phyloP scores from a whole-genome alignment of 2,329 filamentous ascomycete genomes.

The Hymenoscyphus scutula region DNA sequence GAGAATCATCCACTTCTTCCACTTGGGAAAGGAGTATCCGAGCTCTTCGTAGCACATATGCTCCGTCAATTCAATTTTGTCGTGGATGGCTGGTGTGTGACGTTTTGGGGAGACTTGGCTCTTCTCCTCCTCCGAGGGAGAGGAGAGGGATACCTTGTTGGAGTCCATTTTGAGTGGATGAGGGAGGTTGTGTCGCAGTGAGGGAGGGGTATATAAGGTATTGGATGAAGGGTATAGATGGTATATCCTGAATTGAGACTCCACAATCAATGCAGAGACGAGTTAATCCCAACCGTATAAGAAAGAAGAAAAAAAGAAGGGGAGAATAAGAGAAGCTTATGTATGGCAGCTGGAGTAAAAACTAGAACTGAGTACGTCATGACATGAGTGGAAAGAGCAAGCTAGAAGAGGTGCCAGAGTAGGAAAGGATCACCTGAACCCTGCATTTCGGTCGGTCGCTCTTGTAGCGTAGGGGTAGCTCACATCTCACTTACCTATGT shows the following conservation, averaged over 20 bases:
- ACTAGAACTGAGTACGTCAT: constrained; percentile 1
- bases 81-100: constrained; percentile 23
- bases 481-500: too few relatives aligned
- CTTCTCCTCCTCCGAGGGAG: not conserved
- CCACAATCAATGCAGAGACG: not conserved
- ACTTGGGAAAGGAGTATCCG: constrained; percentile 57
- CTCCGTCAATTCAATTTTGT: constrained; percentile 44
- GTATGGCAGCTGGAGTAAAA: not conserved
- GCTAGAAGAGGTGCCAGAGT: not conserved
- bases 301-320: not conserved
- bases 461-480: too few relatives aligned
- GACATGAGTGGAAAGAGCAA: not conserved
- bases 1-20: constrained; percentile 70
- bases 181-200: not conserved
- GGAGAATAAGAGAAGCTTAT: not conserved
- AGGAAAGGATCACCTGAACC: constrained; percentile 1
- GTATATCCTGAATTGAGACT: not conserved
- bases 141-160: not conserved
- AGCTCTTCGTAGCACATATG: constrained; percentile 65
- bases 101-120: constrained; percentile 4
- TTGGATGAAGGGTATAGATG: not conserved
- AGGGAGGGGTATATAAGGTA: not conserved
- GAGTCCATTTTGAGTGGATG: not conserved
- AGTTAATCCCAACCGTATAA: not conserved
- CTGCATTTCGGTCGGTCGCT: not conserved